Base-by-base conservation (phyloP, 495 filamentous ascomycete species). In the Articulospora tetracladia region DNA sequence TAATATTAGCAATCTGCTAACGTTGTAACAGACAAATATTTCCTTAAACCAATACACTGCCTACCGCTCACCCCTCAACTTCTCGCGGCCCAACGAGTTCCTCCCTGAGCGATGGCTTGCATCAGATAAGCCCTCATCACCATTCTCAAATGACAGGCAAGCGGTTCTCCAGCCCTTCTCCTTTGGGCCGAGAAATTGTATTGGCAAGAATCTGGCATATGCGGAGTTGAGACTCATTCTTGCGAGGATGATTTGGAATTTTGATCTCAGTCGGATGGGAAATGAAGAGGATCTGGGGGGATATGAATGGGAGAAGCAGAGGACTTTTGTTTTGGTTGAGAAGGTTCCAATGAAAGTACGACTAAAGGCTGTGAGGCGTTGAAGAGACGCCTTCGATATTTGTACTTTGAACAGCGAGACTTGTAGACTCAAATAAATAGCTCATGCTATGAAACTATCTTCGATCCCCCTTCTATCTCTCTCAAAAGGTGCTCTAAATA, bases 141-240 rank as follows among this genome's bases (percentile, higher is more conserved):
- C n/a, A 19, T 59, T 53, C 23, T 8, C 6, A 8, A 20, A 55
- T 24, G 82, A 84, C 57, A 65, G 71, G 11, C 64, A 68, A n/a
- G 70, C 72, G 13, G 75, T 74, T 8, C 65, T 79, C 23, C 76
- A 82, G 60, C 82, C 85, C 1, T 89, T 88, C 56, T 74, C 75
- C 26, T 25, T 79, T 26, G 86, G 86, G 0, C 76, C 79, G 1
- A 68, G 86, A 20, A 82, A 85, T 62, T 88, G 85, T 57, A 71
- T 87, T 32, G 86, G 85, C 63, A 80, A 79, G 55, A 58, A 79
- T 52, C 57, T 84, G 53, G 81, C 84, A 13, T 83, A 78, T 51
- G 67, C 69, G 13, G 82, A 86, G 63, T 78, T 83, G 72, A 71
- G 73, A 11, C 60, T 78, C 1, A 77, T 86, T 26, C 67, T 87